Evolutionary conservation across 208 protist genomes (phyloP).

Genomic region (Naegleria fowleri): DNA sequence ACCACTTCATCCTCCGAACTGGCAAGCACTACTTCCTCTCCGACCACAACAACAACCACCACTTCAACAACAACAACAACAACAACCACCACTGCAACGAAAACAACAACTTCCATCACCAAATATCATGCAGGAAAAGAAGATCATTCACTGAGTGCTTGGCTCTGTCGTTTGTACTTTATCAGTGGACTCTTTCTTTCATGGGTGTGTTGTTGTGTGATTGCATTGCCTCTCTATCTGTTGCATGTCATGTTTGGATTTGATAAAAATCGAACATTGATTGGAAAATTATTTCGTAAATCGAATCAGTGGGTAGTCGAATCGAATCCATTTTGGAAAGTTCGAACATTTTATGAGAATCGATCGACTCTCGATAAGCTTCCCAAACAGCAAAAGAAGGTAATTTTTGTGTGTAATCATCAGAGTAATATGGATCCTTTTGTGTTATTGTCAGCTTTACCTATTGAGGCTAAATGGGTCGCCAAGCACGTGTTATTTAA

Average conservation of each 20-base stretch:
- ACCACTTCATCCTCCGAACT: no score
- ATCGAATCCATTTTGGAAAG: background rate
- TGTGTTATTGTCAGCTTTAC: conserved; percentile 59
- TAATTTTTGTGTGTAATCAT: background rate
- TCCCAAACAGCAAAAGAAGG: background rate
- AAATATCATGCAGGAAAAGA: no score
- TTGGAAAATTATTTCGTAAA: background rate
- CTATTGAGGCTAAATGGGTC: conserved; percentile 66
- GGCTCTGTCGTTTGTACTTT: background rate
- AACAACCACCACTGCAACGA: no score
- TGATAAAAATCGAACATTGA: background rate
- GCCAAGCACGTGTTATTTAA: conserved; percentile 66
- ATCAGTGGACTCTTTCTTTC: background rate
- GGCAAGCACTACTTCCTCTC: no score
- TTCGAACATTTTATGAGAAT: background rate
- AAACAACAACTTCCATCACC: no score
- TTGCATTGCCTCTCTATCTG: background rate
- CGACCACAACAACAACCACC: no score
- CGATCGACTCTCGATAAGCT: background rate
- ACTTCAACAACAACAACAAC: no score
- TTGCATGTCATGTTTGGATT: background rate
- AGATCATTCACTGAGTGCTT: background rate
- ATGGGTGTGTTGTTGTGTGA: background rate
- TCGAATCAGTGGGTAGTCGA: background rate
- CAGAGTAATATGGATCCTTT: conserved; percentile 44